Base-by-base conservation (phyloP, 2,329 filamentous ascomycete genomes). In the Exophiala calicioides region DNA sequence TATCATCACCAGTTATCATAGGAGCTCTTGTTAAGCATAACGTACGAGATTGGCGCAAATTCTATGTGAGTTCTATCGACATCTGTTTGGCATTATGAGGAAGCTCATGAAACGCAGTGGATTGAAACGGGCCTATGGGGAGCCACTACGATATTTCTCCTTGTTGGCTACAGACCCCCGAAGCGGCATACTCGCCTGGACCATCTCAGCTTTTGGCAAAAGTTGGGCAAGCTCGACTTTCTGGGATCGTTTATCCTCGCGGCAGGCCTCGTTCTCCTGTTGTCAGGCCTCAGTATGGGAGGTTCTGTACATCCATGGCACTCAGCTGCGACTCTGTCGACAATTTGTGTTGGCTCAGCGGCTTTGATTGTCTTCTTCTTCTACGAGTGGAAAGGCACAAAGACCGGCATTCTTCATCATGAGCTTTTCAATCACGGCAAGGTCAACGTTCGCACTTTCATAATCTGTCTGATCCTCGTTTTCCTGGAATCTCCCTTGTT, bases 331-430 rank as follows among this genome's bases (percentile, higher is more conserved):
- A 31, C 37, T 16, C 27, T 50, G 4, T 13, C n/a, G 9, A 46
- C 43, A 4, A 24, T 50, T 9, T 13, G 41, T 13, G 26, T 20
- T 34, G 47, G 47, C 29, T 6, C 36, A 8, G 34, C 35, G 15
- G 12, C 47, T 4, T 31, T 50, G 16, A 23, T 50, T 12, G 16
- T 36, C 34, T 46, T 50, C 21, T 42, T 34, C 12, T 10, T 42
- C 7, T 50, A 42, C 16, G 47, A 50, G 30, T 50, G 47, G 47
- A 50, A 50, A 42, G 47, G 34, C 7, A 50, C 47, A 7, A 30
- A 23, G 27, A 33, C 29, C 4, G 47, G 47, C 16, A 36, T 50
- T 24, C 20, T 50, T 5, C 30, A 50, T 29, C 47, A 50, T 32
- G 47, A 50, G 6, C 41, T 50, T 10, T 50, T 50, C 43, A 15